A percentile compares a stretch with the other conserved stretches of the same genome.
Evolutionary conservation across 805 yeast genomes (phyloP).

Genomic region (Teunomyces lycoperdinae): DNA sequence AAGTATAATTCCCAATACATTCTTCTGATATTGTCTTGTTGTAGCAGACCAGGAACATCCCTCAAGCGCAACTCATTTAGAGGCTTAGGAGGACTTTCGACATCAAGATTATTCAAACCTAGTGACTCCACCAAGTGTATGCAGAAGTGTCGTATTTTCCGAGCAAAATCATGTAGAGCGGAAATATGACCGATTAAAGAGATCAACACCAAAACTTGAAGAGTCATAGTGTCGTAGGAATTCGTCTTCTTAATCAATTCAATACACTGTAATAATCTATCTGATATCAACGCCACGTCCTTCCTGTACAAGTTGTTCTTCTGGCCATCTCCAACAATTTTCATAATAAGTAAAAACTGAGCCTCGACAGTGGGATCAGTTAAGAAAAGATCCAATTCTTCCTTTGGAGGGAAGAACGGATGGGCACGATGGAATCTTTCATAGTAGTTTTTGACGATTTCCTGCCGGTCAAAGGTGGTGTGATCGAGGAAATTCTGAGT

Average conservation of each 20-base stretch:
- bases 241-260: slow-evolving; percentile 10
- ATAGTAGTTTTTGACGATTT: slow-evolving; percentile 27
- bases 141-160: slow-evolving; percentile 40
- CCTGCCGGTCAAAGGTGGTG: slow-evolving; percentile 6
- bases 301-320: slow-evolving; percentile 17
- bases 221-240: slow-evolving; percentile 38
- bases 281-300: slow-evolving; percentile 12
- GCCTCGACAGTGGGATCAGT: slow-evolving; percentile 29
- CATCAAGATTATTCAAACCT: slow-evolving; percentile 40
- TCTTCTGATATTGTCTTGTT: slow-evolving; percentile 37
- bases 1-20: slow-evolving; percentile 53
- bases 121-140: slow-evolving; percentile 36
- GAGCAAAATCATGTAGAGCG: slow-evolving; percentile 48
- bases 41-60: slow-evolving; percentile 8
- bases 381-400: slow-evolving; percentile 33
- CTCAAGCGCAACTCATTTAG: slow-evolving; percentile 13
- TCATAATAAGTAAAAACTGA: slow-evolving; percentile 47
- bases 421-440: slow-evolving; percentile 39
- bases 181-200: slow-evolving; percentile 49
- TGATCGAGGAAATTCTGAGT: slow-evolving; percentile 19
- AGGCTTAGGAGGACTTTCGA: slow-evolving; percentile 9
- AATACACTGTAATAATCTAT: slow-evolving; percentile 17
- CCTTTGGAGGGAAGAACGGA: slow-evolving; percentile 45
- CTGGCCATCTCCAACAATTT: slow-evolving; percentile 50
- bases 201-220: slow-evolving; percentile 41